Conservation (phyloP, 345 rosid genomes). For the Syzygium grande region DNA sequence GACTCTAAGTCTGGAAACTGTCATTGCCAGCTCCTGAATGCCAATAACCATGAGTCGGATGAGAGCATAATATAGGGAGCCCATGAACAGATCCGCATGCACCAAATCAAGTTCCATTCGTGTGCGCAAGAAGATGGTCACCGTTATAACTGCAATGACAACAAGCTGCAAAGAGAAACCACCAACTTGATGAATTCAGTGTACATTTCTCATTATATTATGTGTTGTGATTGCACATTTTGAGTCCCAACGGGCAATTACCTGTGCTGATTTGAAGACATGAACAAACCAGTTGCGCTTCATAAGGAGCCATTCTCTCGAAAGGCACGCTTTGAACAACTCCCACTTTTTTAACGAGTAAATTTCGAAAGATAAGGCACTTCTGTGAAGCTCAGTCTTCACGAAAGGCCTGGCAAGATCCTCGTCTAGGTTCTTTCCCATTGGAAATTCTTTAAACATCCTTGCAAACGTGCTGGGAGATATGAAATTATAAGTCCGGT, state of each 20-base stretch:
- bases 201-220: not conserved
- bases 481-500: constrained; percentile 31
- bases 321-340: constrained; percentile 50
- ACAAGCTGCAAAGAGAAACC: constrained; percentile 27
- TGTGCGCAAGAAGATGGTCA: constrained; percentile 30
- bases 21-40: constrained; percentile 27
- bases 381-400: constrained; percentile 20
- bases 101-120: constrained; percentile 17
- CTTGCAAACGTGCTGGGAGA: constrained; percentile 29
- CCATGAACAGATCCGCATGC: constrained; percentile 28
- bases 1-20: constrained; percentile 30
- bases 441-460: constrained; percentile 26
- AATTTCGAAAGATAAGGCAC: constrained; percentile 31
- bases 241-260: not conserved
- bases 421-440: constrained; percentile 22
- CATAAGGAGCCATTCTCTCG: constrained; percentile 59
- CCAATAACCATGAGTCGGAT: constrained; percentile 25
- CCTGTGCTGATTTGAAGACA: constrained; percentile 36
- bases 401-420: constrained; percentile 35
- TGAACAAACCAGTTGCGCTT: constrained; percentile 34
- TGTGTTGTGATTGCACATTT: not conserved
- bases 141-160: constrained; percentile 17
- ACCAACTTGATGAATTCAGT: not conserved
- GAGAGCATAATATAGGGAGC: constrained; percentile 30
- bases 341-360: constrained; percentile 46